Conservation (phyloP, 257 asterid species). For the Petunia axillaris region DNA sequence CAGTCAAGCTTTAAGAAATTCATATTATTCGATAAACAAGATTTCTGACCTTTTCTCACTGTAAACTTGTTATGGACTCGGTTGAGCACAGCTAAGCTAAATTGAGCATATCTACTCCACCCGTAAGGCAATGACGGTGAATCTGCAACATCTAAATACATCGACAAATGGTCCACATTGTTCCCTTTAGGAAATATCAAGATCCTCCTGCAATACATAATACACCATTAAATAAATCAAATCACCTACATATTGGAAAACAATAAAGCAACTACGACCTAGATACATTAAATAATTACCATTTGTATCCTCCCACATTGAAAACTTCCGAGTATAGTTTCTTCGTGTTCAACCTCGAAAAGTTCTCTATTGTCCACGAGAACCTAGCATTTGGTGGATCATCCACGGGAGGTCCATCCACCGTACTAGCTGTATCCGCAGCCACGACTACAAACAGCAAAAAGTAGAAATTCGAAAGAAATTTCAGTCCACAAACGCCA, state of each 20-base stretch:
- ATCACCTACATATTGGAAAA: neutral
- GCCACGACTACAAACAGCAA: conserved; percentile 9
- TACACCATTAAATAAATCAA: neutral
- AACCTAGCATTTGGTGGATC: conserved; percentile 31
- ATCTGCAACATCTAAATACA: conserved; percentile 38
- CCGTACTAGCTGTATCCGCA: conserved; percentile 23
- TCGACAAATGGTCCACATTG: conserved; percentile 35
- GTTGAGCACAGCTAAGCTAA: conserved; percentile 31
- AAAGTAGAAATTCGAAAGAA: neutral
- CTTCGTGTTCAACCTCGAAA: conserved; percentile 46
- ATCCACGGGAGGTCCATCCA: conserved; percentile 25
- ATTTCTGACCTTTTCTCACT: conserved; percentile 29
- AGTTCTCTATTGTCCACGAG: conserved; percentile 55
- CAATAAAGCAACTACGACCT: neutral
- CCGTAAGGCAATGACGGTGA: conserved; percentile 33
- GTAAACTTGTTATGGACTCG: conserved; percentile 28
- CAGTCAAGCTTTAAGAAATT: conserved; percentile 8
- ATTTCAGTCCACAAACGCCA: neutral
- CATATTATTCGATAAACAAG: neutral
- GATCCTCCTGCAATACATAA: conserved; percentile 31
- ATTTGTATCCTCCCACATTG: conserved; percentile 49
- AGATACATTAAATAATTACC: conserved; percentile 38
- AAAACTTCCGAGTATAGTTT: conserved; percentile 57
- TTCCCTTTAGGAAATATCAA: conserved; percentile 35
- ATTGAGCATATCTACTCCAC: conserved; percentile 36